phyloP scores from a whole-genome alignment of 2,329 filamentous ascomycete species.

The Pestalotiopsis sp. region DNA sequence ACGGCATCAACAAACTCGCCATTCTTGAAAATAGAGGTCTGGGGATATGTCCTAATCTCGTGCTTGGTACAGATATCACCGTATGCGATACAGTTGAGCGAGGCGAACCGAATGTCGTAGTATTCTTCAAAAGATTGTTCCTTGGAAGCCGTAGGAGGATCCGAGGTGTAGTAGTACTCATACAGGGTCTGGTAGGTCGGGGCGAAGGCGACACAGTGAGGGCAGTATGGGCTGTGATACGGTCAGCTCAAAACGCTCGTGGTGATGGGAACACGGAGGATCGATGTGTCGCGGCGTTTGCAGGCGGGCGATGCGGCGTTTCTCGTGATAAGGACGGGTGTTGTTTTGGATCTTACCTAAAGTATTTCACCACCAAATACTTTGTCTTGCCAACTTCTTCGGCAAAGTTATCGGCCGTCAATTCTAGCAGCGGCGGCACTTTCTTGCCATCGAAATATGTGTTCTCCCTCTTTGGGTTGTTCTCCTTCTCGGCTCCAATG shows the following conservation, averaged over 20 bases:
- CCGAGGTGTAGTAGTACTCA: slow-evolving; percentile 91
- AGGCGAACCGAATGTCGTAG: slow-evolving; percentile 88
- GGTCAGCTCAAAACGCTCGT: background rate
- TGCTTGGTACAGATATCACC: slow-evolving; percentile 75
- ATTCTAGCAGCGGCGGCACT: slow-evolving; percentile 65
- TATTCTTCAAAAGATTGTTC: slow-evolving; percentile 65
- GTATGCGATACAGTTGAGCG: slow-evolving; percentile 82
- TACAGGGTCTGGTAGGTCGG: slow-evolving; percentile 90
- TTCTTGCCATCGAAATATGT: slow-evolving; percentile 68
- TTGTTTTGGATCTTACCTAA: slow-evolving; percentile 53
- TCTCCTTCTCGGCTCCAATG: slow-evolving; percentile 37
- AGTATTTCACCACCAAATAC: slow-evolving; percentile 63
- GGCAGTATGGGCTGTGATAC: slow-evolving; percentile 58
- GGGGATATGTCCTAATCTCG: slow-evolving; percentile 71
- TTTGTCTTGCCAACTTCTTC: slow-evolving; percentile 55
- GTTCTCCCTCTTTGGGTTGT: slow-evolving; percentile 38
- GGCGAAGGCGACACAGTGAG: slow-evolving; percentile 77
- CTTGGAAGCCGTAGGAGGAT: slow-evolving; percentile 61
- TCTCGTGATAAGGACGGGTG: slow-evolving; percentile 11
- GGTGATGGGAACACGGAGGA: background rate
- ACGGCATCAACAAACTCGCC: slow-evolving; percentile 67
- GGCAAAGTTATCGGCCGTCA: slow-evolving; percentile 60
- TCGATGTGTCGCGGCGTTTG: background rate
- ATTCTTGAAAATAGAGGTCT: slow-evolving; percentile 78
- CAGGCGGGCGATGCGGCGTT: background rate